Base-by-base conservation (phyloP, 2,329 filamentous ascomycete species). In the Ambrosiella cleistominuta region DNA sequence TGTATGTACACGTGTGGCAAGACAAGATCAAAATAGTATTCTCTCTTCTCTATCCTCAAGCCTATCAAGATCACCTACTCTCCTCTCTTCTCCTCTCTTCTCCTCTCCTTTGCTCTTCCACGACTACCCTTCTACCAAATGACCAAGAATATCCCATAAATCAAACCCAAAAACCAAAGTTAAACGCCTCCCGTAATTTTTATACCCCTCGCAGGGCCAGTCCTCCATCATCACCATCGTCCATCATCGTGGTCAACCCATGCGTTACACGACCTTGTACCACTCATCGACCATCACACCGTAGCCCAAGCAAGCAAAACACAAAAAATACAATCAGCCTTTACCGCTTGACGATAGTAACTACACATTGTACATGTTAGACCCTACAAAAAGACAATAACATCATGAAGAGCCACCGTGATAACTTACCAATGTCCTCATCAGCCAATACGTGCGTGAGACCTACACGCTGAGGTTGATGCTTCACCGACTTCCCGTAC, bases 401-500 rank as follows among this genome's bases (percentile, higher is more conserved):
- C 7, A 47, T 40, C n/a, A 7, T 17, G 35, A 37, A 35, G 17
- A 47, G 13, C 49, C 3, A 12, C 38, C 37, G 12, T 15, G 11
- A 37, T 17, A 54, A 57, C 51, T 47, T 50, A 91, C 88, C 88
- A 71, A 98, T 95, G 73, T 98, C 93, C 74, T 98, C 93, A 70
- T 98, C 93, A 60, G 82, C 88, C 66, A 98, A 77, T 75, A 95
- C 88, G 70, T 98, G 93, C 57, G 80, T 75, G 63, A 98, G 78
- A 54, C 93, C 93, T 62, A 97, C 93, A 66, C 90, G 82, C 73
- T 98, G 93, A 63, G 93, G 93, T 73, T 97, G 93, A 74, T 98
- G 93, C 78, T 97, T 97, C 64, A 97, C 91, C 58, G 90, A 96
- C 70, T 91, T 93, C 64, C 93, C 93, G 70, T 97, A 98, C 47